phyloP scores from a whole-genome alignment of 140 eudicot genomes.

The Stevia rebaudiana region DNA sequence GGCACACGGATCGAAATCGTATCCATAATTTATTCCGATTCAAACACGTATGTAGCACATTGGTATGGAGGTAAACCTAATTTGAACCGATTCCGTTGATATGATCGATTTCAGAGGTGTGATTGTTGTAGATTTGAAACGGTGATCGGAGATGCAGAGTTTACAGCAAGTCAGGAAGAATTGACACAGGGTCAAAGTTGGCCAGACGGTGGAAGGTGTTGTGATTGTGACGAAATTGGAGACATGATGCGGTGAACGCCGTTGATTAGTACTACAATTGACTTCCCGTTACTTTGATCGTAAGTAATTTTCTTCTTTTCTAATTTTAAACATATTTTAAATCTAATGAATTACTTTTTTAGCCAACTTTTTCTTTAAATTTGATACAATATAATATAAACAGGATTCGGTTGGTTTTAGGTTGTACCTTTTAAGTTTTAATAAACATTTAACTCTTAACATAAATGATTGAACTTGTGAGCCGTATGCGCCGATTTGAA shows the following conservation, averaged over 20 bases:
- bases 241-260: conserved; percentile 11
- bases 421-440: too few relatives aligned
- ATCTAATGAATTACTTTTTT: too few relatives aligned
- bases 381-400: too few relatives aligned
- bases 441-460: too few relatives aligned
- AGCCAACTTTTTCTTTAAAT: too few relatives aligned
- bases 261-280: conserved; percentile 6
- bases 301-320: too few relatives aligned
- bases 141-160: conserved; percentile 18
- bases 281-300: neutral
- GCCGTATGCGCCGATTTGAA: too few relatives aligned
- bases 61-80: neutral
- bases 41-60: neutral
- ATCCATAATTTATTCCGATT: conserved; percentile 41
- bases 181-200: conserved; percentile 9
- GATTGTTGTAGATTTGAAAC: conserved; percentile 8
- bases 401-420: too few relatives aligned
- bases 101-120: conserved; percentile 8
- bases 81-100: neutral
- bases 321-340: too few relatives aligned
- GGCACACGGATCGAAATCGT: conserved; percentile 69
- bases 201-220: neutral
- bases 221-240: neutral
- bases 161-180: conserved; percentile 6
- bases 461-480: too few relatives aligned